Evolutionary conservation across 139 green algal species (phyloP).

Genomic region (Chlorokybus atmophyticus): DNA sequence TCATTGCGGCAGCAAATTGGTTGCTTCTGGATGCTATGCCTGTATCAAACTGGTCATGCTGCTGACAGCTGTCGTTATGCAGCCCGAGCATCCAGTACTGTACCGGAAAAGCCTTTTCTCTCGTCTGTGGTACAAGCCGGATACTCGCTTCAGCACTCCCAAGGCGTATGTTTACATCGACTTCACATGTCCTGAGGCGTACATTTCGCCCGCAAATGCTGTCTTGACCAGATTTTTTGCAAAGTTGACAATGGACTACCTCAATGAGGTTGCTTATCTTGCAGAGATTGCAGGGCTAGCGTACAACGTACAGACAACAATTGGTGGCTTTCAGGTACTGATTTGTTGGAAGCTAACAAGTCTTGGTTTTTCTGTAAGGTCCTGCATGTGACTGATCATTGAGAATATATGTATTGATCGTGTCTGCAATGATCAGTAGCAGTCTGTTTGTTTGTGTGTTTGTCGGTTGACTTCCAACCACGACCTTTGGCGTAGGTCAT

Average conservation of each 20-base stretch:
- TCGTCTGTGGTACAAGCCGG: constrained; percentile 29
- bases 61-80: not conserved
- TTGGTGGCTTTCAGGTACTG: constrained; percentile 25
- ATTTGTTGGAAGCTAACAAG: too few species aligned
- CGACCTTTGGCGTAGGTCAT: constrained; percentile 27
- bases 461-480: too few species aligned
- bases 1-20: too few species aligned
- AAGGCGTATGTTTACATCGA: constrained; percentile 24
- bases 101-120: not conserved
- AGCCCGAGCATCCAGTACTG: constrained; percentile 7
- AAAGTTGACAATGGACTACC: constrained; percentile 59
- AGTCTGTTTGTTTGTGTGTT: too few species aligned
- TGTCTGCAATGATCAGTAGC: too few species aligned
- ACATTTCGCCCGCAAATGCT: constrained; percentile 40
- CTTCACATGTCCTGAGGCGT: constrained; percentile 32
- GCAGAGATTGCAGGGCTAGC: constrained; percentile 68
- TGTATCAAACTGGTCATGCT: constrained; percentile 1
- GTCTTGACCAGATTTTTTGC: constrained; percentile 54
- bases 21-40: too few species aligned
- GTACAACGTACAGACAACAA: constrained; percentile 32
- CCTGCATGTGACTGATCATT: too few species aligned
- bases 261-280: constrained; percentile 72
- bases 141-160: constrained; percentile 22
- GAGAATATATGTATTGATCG: too few species aligned
- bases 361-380: too few species aligned